A percentile compares a stretch with the other conserved stretches of the same genome.
These are phyloP conservation scores for Teratosphaeria gauchensis DNA, from an alignment of 2,329 filamentous ascomycete genomes.

Conservation along the genomic window DNA sequence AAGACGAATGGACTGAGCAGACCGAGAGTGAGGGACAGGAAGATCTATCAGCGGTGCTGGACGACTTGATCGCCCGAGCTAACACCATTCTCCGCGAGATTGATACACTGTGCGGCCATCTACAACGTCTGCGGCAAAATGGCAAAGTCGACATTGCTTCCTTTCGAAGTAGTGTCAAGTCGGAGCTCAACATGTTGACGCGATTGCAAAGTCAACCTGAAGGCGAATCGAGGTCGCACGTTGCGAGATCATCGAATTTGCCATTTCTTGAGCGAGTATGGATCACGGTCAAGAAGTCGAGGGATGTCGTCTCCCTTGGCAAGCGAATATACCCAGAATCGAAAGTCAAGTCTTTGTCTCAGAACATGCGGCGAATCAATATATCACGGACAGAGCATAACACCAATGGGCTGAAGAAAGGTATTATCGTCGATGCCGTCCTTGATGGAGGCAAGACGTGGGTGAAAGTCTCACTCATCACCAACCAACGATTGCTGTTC, in stretches of 20 bases:
- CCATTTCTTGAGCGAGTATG: slow-evolving; percentile 57
- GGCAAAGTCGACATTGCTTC: slow-evolving; percentile 26
- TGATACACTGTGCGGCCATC: slow-evolving; percentile 29
- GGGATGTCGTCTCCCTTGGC: slow-evolving; percentile 47
- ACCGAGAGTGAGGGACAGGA: neutral
- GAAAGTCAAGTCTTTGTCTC: slow-evolving; percentile 13
- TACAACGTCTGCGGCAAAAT: slow-evolving; percentile 26
- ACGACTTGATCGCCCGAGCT: slow-evolving; percentile 25
- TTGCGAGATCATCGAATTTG: slow-evolving; percentile 55
- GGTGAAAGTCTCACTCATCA: slow-evolving; percentile 59
- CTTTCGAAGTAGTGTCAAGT: slow-evolving; percentile 26
- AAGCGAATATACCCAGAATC: slow-evolving; percentile 49
- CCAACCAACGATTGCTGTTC: slow-evolving; percentile 53
- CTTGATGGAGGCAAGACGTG: slow-evolving; percentile 53
- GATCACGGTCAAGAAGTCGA: slow-evolving; percentile 49
- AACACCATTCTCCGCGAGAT: slow-evolving; percentile 32
- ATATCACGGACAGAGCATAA: slow-evolving; percentile 15
- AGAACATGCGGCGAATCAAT: slow-evolving; percentile 16
- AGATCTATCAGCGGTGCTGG: neutral
- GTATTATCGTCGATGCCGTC: slow-evolving; percentile 52
- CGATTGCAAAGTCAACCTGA: slow-evolving; percentile 18
- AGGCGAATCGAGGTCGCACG: slow-evolving; percentile 34
- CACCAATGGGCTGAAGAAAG: slow-evolving; percentile 5
- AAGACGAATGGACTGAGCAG: neutral
- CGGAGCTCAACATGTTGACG: slow-evolving; percentile 25